Evolutionary conservation across 2,329 filamentous ascomycete species (phyloP).

Genomic region (Colletotrichum endophyticum): DNA sequence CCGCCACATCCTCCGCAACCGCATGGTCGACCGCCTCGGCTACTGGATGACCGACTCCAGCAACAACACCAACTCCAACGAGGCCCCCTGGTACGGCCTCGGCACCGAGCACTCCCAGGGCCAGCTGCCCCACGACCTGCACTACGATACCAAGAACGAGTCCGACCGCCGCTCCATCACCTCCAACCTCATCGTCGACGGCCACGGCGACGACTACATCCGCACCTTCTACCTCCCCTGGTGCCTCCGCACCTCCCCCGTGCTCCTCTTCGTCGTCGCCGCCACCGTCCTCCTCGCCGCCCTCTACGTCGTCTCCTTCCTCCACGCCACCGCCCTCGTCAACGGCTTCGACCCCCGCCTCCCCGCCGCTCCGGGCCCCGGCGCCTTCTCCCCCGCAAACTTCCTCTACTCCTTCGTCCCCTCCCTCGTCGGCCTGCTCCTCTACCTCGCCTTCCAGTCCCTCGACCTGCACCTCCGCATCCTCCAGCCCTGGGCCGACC

Average conservation of each 20-base stretch:
- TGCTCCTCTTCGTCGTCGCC: constrained; percentile 70
- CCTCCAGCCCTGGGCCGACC: constrained; percentile 72
- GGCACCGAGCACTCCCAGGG: constrained; percentile 58
- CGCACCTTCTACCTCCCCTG: constrained; percentile 74
- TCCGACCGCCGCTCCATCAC: constrained; percentile 27
- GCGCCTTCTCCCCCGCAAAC: constrained; percentile 83
- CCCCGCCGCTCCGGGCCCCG: constrained; percentile 57
- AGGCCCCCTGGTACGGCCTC: constrained; percentile 78
- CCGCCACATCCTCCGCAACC: constrained; percentile 55
- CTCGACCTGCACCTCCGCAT: constrained; percentile 70
- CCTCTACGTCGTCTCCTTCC: constrained; percentile 79
- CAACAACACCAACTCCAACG: constrained; percentile 38
- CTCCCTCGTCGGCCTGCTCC: constrained; percentile 67
- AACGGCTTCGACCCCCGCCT: constrained; percentile 76
- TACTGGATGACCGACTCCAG: constrained; percentile 77
- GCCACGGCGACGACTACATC: constrained; percentile 45
- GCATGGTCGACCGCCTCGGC: constrained; percentile 74
- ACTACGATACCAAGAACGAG: constrained; percentile 25
- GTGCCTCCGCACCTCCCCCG: constrained; percentile 70
- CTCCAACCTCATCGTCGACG: constrained; percentile 41
- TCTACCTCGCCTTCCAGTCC: constrained; percentile 71
- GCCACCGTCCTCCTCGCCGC: constrained; percentile 68
- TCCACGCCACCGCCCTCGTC: constrained; percentile 68
- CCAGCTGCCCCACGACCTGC: constrained; percentile 17
- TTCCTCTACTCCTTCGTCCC: constrained; percentile 86